Base-by-base conservation (phyloP, 495 filamentous ascomycete species). In the Zalerion maritima region DNA sequence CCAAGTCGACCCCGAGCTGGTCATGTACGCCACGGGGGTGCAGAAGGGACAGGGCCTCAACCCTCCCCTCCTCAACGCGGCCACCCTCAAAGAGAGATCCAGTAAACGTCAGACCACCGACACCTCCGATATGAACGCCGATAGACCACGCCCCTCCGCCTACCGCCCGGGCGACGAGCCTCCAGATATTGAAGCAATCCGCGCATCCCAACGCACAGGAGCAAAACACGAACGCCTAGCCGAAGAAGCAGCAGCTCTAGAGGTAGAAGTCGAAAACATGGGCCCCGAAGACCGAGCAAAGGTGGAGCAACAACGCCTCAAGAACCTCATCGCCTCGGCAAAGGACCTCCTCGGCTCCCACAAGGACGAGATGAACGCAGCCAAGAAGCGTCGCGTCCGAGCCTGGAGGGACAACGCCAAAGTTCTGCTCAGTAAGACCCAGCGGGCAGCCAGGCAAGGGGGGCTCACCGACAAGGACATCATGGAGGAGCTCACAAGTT, bases 1-100 rank as follows among this genome's bases (percentile, higher is more conserved):
- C 67, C 81, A 87, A 45, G 91, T 97, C 45, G 79, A 94, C 5
- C 67, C 76, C 23, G 82, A 89, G 4, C 71, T 73, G 34, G 91
- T 96, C 18, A 65, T 97, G 55, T 80, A 57, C 40, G 89, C 82
- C 14, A 94, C 84, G 6, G 89, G 89, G 18, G 67, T 64, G 2
- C 66, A 69, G 6, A 92, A 87, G 47, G 47, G n/a, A n/a, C n/a
- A n/a, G n/a, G n/a, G n/a, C n/a, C n/a, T n/a, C n/a, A n/a, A n/a
- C n/a, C n/a, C n/a, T n/a, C n/a, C n/a, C n/a, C n/a, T n/a, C n/a
- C n/a, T n/a, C n/a, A n/a, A n/a, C n/a, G n/a, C n/a, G n/a, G n/a
- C n/a, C n/a, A n/a, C n/a, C 9, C 25, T 19, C 3, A 13, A 25
- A 11, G 26, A 35, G 13, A 34, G 24, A 9, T 35, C 6, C 24